Conservation (phyloP, 2,329 filamentous ascomycete species). For the Aureobasidium musti region DNA sequence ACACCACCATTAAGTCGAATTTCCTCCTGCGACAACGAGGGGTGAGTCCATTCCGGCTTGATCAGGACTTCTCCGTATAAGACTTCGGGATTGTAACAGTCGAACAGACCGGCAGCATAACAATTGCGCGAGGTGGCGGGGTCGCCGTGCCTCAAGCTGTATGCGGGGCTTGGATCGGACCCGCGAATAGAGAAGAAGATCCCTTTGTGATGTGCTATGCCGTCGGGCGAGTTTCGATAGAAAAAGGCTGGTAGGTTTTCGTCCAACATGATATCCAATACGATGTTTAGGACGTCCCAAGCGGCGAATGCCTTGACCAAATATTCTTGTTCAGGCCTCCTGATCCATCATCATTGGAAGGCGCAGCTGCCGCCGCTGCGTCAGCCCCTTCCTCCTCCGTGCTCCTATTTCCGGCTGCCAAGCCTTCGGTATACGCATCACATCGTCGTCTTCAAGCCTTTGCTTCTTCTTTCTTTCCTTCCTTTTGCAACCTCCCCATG, state of each 20-base stretch:
- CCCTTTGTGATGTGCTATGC: conserved; percentile 55
- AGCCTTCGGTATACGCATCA: conserved; percentile 18
- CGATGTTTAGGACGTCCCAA: not conserved
- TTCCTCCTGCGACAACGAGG: conserved; percentile 77
- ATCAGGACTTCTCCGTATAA: conserved; percentile 86
- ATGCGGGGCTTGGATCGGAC: conserved; percentile 75
- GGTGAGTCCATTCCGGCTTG: conserved; percentile 81
- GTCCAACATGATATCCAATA: conserved; percentile 69
- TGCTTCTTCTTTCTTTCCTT: not conserved
- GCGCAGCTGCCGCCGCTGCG: conserved; percentile 14
- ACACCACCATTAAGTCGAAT: conserved; percentile 68
- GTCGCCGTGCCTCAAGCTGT: conserved; percentile 75
- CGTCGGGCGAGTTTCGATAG: conserved; percentile 56
- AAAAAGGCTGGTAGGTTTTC: conserved; percentile 82
- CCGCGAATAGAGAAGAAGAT: conserved; percentile 69
- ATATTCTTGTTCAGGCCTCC: conserved; percentile 9
- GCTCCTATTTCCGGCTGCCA: conserved; percentile 9
- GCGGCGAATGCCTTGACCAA: conserved; percentile 13
- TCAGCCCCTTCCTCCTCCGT: conserved; percentile 19
- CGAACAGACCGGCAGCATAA: conserved; percentile 83
- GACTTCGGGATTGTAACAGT: conserved; percentile 76
- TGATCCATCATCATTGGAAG: conserved; percentile 13
- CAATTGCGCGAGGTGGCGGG: conserved; percentile 73
- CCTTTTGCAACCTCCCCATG: too few relatives aligned
- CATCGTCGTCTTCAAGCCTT: not conserved